Evolutionary conservation across 805 yeast genomes (phyloP).

Genomic region (Debaryomyces hansenii): DNA sequence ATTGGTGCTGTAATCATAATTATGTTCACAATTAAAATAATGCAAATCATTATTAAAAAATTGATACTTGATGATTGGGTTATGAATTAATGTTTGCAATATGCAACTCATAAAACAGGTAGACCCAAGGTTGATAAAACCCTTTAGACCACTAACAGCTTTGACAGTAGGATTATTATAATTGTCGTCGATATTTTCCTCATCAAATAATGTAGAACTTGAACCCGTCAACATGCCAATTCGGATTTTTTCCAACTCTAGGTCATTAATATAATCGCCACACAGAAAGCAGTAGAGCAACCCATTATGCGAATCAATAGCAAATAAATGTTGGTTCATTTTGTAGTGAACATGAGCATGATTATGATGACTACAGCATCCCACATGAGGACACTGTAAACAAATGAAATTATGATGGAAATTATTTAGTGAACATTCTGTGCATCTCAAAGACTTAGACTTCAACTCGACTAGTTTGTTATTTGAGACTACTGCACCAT

Average conservation of each 20-base stretch:
- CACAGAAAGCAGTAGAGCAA: slow-evolving; percentile 79
- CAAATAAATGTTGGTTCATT: slow-evolving; percentile 35
- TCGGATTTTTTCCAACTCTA: slow-evolving; percentile 54
- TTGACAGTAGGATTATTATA: slow-evolving; percentile 44
- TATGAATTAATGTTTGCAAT: slow-evolving; percentile 86
- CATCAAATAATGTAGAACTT: slow-evolving; percentile 15
- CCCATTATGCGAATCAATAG: slow-evolving; percentile 66
- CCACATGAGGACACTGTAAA: slow-evolving; percentile 74
- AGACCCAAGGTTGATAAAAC: slow-evolving; percentile 92
- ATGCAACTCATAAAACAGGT: slow-evolving; percentile 96
- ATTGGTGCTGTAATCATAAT: slow-evolving; percentile 20
- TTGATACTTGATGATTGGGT: slow-evolving; percentile 79
- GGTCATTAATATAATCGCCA: slow-evolving; percentile 66
- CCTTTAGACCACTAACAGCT: slow-evolving; percentile 78
- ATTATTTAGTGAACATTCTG: slow-evolving; percentile 45
- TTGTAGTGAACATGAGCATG: slow-evolving; percentile 36
- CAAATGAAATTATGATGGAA: slow-evolving; percentile 57
- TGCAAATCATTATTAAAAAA: slow-evolving; percentile 74
- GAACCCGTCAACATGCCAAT: slow-evolving; percentile 14
- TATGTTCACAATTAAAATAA: slow-evolving; percentile 47
- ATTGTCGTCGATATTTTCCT: slow-evolving; percentile 6
- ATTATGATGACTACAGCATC: slow-evolving; percentile 53
- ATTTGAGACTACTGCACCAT: slow-evolving; percentile 37
- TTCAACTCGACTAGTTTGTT: slow-evolving; percentile 41
- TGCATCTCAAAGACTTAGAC: slow-evolving; percentile 48